A percentile compares a stretch with the other conserved stretches of the same genome.
phyloP scores from a whole-genome alignment of 1,284 basidiomycete genomes.

The Moesziomyces sp. region DNA sequence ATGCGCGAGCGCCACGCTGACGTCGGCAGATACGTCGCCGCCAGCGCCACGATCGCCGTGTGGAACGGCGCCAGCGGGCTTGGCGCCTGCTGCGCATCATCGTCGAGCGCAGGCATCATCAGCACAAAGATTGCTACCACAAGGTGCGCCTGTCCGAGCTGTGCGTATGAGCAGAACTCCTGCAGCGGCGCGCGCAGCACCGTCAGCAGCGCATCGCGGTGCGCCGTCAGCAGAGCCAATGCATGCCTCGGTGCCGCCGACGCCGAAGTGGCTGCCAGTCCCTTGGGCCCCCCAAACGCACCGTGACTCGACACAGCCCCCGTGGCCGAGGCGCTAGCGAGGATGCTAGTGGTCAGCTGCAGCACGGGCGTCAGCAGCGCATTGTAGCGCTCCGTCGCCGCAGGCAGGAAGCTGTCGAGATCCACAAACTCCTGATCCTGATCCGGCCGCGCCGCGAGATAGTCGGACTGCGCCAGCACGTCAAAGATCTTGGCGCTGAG shows the following conservation, averaged over 20 bases:
- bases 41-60: slow-evolving; percentile 79
- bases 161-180: slow-evolving; percentile 74
- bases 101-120: slow-evolving; percentile 77
- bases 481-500: slow-evolving; percentile 83
- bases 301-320: slow-evolving; percentile 71
- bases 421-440: slow-evolving; percentile 84
- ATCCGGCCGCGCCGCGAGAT: slow-evolving; percentile 83
- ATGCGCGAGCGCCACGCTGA: slow-evolving; percentile 75
- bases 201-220: slow-evolving; percentile 82
- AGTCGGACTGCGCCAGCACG: slow-evolving; percentile 86
- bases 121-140: slow-evolving; percentile 77
- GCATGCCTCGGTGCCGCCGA: slow-evolving; percentile 71
- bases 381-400: slow-evolving; percentile 86
- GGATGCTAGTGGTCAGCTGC: slow-evolving; percentile 75
- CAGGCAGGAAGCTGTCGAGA: slow-evolving; percentile 84
- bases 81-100: slow-evolving; percentile 76
- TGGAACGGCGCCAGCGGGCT: slow-evolving; percentile 73
- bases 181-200: slow-evolving; percentile 79
- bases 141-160: slow-evolving; percentile 78
- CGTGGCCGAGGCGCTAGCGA: slow-evolving; percentile 69
- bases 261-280: slow-evolving; percentile 32
- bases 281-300: slow-evolving; percentile 31
- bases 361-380: slow-evolving; percentile 86
- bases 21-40: slow-evolving; percentile 79
- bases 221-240: slow-evolving; percentile 79